phyloP scores from a whole-genome alignment of 163 green algal species.

The Scenedesmus sp. region DNA sequence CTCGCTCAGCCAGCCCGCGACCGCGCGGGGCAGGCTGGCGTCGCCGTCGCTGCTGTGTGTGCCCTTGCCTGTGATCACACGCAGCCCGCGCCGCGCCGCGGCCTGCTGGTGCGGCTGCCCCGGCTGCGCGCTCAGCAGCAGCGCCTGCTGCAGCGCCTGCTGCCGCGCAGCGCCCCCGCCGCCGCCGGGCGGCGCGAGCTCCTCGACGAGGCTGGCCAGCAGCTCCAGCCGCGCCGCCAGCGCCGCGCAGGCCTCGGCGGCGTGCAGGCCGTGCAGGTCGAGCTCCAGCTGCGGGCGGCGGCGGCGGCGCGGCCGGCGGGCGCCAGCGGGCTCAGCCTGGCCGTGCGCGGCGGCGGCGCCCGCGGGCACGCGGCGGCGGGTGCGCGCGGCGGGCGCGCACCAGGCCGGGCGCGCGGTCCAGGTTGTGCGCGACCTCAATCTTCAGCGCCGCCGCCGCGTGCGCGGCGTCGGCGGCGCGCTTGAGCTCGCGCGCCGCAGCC shows the following conservation, averaged over 20 bases:
- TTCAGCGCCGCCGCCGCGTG: conserved; percentile 29
- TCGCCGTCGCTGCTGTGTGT: conserved; percentile 22
- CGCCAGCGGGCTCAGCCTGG: too few species aligned
- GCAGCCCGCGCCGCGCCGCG: conserved; percentile 9
- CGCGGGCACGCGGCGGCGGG: neutral
- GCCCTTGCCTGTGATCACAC: conserved; percentile 29
- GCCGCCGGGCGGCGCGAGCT: neutral
- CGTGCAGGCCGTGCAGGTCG: conserved; percentile 37
- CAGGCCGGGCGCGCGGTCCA: neutral
- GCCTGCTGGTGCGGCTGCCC: neutral
- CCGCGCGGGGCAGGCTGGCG: conserved; percentile 17
- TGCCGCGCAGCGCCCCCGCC: neutral
- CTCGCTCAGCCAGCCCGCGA: conserved; percentile 17
- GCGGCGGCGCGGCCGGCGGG: neutral
- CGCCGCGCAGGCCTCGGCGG: conserved; percentile 1
- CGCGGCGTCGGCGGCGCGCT: conserved; percentile 4
- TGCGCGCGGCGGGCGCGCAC: neutral
- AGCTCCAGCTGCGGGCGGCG: conserved; percentile 30
- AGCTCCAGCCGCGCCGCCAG: conserved; percentile 32
- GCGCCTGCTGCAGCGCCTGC: conserved; percentile 2
- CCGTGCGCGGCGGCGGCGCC: neutral
- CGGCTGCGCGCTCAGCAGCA: conserved; percentile 4
- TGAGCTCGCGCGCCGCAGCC: neutral
- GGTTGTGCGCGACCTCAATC: conserved; percentile 32
- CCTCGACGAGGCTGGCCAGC: neutral